phyloP scores from a whole-genome alignment of 2,329 filamentous ascomycete species.

The Incumbomyces delicatus region DNA sequence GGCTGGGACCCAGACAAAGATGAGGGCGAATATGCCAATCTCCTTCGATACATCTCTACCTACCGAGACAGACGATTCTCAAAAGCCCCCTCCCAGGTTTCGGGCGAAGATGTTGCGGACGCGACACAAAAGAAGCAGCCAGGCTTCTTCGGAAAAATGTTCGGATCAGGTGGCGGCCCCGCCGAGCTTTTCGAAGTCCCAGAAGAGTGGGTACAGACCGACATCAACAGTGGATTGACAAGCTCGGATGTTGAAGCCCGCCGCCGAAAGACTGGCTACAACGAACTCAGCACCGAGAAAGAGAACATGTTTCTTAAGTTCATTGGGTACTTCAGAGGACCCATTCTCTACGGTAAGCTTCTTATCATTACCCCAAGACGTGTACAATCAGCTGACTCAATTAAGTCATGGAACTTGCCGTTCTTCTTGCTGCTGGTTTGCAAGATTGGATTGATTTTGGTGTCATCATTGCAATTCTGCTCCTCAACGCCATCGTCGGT shows the following conservation, averaged over 20 bases:
- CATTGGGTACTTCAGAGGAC: slow-evolving; percentile 64
- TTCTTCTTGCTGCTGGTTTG: slow-evolving; percentile 67
- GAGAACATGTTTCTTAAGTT: slow-evolving; percentile 67
- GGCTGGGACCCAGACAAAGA: slow-evolving; percentile 23
- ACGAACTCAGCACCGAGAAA: slow-evolving; percentile 65
- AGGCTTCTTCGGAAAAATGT: slow-evolving; percentile 51
- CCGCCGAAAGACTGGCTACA: slow-evolving; percentile 58
- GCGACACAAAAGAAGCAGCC: slow-evolving; percentile 39
- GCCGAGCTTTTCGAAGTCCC: slow-evolving; percentile 40
- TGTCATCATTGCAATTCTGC: slow-evolving; percentile 65
- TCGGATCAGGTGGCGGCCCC: slow-evolving; percentile 19
- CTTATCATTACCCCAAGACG: neutral
- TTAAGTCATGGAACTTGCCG: slow-evolving; percentile 66
- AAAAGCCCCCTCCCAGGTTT: slow-evolving; percentile 30
- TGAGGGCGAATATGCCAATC: slow-evolving; percentile 53
- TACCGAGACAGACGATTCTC: slow-evolving; percentile 51
- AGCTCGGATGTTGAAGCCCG: slow-evolving; percentile 51
- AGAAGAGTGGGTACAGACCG: slow-evolving; percentile 59
- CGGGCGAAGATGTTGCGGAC: slow-evolving; percentile 32
- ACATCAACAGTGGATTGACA: slow-evolving; percentile 56
- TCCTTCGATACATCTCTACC: slow-evolving; percentile 59
- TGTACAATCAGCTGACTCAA: slow-evolving; percentile 1
- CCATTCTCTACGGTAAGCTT: slow-evolving; percentile 64
- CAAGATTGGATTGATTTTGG: slow-evolving; percentile 68
- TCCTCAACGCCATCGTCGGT: slow-evolving; percentile 66